Conservation (phyloP, 176 grass and related monocot genomes). For the Avena insularis region DNA sequence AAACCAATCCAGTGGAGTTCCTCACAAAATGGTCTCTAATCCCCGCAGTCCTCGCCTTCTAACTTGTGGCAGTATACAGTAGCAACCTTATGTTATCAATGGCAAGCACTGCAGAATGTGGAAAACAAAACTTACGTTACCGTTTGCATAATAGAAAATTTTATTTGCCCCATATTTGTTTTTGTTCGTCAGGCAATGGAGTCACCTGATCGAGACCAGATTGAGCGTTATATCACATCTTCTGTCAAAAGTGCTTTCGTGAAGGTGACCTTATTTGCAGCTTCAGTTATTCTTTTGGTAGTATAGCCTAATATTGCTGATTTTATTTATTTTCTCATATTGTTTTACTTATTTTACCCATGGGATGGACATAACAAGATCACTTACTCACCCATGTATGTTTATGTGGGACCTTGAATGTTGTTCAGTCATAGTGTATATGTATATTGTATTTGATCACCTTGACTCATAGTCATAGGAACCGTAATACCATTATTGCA, state of each 20-base stretch:
- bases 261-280: constrained; percentile 66
- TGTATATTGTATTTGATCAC: constrained; percentile 29
- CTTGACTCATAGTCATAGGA: constrained; percentile 19
- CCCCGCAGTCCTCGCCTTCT: constrained; percentile 17
- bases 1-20: background rate
- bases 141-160: constrained; percentile 34
- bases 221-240: constrained; percentile 89
- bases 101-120: constrained; percentile 11
- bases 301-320: constrained; percentile 32
- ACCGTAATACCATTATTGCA: constrained; percentile 14
- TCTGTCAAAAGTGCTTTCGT: constrained; percentile 91
- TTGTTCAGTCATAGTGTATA: constrained; percentile 8
- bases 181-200: constrained; percentile 64
- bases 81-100: constrained; percentile 30
- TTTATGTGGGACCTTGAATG: constrained; percentile 37
- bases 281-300: constrained; percentile 42
- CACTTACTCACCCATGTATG: constrained; percentile 6
- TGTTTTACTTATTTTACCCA: constrained; percentile 6
- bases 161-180: constrained; percentile 30
- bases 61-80: constrained; percentile 33
- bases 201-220: constrained; percentile 79
- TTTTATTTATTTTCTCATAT: constrained; percentile 15
- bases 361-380: constrained; percentile 41
- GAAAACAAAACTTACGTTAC: background rate
- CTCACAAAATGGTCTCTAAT: constrained; percentile 24